Conservation (phyloP, 1,284 basidiomycete species). For the Microbotryum intermedium region DNA sequence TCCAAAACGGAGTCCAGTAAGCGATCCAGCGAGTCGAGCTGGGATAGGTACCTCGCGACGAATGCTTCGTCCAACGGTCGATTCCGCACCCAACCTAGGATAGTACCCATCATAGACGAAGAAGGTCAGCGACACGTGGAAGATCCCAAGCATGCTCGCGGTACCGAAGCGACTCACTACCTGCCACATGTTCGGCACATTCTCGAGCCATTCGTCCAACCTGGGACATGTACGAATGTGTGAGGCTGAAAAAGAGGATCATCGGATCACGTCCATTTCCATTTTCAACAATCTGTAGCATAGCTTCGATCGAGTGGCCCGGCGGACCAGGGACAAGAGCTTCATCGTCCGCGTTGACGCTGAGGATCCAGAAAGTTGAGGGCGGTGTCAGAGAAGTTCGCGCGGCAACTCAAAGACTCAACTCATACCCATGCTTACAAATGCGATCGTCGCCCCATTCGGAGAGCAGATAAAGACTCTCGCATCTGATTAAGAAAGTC, state of each 20-base stretch:
- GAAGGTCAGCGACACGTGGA: background rate
- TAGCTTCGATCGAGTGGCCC: constrained; percentile 18
- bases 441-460: constrained; percentile 23
- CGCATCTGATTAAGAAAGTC: constrained; percentile 12
- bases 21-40: constrained; percentile 22
- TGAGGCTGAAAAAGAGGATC: constrained; percentile 21
- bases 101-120: background rate
- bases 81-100: constrained; percentile 15
- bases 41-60: constrained; percentile 19
- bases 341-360: constrained; percentile 18
- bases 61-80: constrained; percentile 21
- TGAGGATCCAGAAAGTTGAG: background rate
- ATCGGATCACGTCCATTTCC: constrained; percentile 27
- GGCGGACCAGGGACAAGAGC: constrained; percentile 18
- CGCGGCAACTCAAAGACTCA: no score
- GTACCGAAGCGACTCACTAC: constrained; percentile 13
- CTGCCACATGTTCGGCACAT: constrained; percentile 20
- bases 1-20: constrained; percentile 20
- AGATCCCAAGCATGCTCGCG: no score
- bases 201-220: constrained; percentile 20
- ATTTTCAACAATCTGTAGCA: constrained; percentile 24
- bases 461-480: constrained; percentile 21
- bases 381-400: background rate
- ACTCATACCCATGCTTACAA: constrained; percentile 2
- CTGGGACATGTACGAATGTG: constrained; percentile 14